phyloP scores from a whole-genome alignment of 768 basidiomycete species.

The Lactarius trivialis region DNA sequence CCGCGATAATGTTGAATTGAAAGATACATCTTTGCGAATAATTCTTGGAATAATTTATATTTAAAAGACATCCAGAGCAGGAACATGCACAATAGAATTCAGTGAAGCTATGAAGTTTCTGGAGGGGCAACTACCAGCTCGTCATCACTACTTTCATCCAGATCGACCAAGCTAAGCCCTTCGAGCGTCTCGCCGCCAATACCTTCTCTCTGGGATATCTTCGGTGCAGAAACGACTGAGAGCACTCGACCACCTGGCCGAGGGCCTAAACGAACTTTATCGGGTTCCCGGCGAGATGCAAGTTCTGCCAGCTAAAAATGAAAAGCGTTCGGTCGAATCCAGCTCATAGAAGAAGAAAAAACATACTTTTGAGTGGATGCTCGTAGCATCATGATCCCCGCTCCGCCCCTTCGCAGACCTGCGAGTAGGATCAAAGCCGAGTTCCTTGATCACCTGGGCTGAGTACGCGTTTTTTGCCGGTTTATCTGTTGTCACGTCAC shows the following conservation, averaged over 20 bases:
- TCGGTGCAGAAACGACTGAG: slow-evolving; percentile 47
- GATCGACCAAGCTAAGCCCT: slow-evolving; percentile 22
- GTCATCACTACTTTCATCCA: slow-evolving; percentile 27
- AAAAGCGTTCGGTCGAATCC: neutral
- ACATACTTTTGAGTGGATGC: slow-evolving; percentile 53
- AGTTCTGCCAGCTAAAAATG: slow-evolving; percentile 47
- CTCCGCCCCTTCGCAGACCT: slow-evolving; percentile 43
- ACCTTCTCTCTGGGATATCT: slow-evolving; percentile 5
- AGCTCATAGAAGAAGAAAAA: neutral
- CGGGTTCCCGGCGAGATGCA: slow-evolving; percentile 44
- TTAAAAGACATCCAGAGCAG: neutral
- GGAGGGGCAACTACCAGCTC: slow-evolving; percentile 6
- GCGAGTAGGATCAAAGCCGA: slow-evolving; percentile 75
- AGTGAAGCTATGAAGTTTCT: neutral
- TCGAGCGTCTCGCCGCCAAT: slow-evolving; percentile 1
- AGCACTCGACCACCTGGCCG: slow-evolving; percentile 56
- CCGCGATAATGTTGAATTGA: neutral
- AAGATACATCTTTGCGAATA: neutral
- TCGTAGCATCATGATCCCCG: slow-evolving; percentile 30
- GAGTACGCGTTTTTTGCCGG: slow-evolving; percentile 49
- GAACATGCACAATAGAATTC: neutral
- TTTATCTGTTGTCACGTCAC: slow-evolving; percentile 1
- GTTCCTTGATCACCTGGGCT: slow-evolving; percentile 55
- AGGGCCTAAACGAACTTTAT: slow-evolving; percentile 53
- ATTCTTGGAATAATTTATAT: too few relatives aligned